Percentiles rank a stretch among this genome's conserved stretches.
These are phyloP conservation scores for Entamoeba dispar DNA, from an alignment of 208 protist genomes.

Conservation along the genomic window DNA sequence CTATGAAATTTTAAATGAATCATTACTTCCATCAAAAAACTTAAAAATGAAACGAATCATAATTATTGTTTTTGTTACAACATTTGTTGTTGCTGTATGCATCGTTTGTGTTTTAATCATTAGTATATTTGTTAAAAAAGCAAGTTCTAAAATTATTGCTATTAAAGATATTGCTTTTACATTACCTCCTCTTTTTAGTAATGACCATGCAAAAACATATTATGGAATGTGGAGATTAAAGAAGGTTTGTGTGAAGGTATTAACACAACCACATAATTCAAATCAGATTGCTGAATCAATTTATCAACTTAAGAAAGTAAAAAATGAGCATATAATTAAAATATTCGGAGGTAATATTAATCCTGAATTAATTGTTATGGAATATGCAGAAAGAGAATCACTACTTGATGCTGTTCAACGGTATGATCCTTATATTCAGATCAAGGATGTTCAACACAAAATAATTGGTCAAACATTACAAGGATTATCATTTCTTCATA, in stretches of 20 bases:
- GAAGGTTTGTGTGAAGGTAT: background rate
- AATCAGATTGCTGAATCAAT: background rate
- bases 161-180: background rate
- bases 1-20: background rate
- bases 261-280: background rate
- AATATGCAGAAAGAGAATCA: background rate
- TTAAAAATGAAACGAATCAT: too few species aligned
- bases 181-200: background rate
- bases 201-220: background rate
- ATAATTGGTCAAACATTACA: background rate
- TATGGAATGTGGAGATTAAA: background rate
- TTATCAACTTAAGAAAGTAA: background rate
- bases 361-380: background rate
- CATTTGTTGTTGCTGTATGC: background rate
- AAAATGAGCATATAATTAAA: background rate
- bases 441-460: background rate
- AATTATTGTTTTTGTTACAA: background rate
- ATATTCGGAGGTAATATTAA: background rate
- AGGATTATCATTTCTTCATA: background rate
- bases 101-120: background rate
- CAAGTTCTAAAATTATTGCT: background rate
- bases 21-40: background rate
- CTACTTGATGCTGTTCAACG: background rate
- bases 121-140: background rate
- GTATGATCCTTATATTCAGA: background rate